These are phyloP conservation scores for Paramecium octaurelia DNA, from an alignment of 73 alveolate genomes.

Conservation along the genomic window DNA sequence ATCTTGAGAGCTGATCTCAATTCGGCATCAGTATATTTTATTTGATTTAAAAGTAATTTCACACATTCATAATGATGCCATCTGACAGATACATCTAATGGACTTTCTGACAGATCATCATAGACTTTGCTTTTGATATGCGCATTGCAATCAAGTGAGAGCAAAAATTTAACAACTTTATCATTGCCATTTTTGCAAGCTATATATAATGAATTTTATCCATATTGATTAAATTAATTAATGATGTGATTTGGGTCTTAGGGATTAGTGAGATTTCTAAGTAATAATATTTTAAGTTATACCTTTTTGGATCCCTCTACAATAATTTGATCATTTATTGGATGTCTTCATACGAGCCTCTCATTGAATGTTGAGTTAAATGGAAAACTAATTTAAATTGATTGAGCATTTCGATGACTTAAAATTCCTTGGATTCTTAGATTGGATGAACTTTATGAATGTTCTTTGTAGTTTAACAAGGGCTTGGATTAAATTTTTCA, in stretches of 20 bases:
- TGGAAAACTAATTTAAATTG: not conserved
- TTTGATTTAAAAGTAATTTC: not conserved
- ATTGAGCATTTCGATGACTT: not conserved
- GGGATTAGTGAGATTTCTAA: not conserved
- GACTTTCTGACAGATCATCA: not conserved
- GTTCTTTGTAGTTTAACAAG: not conserved
- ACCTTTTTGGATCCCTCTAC: not conserved
- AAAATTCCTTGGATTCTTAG: not conserved
- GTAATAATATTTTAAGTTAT: not conserved
- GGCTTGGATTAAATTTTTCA: not conserved
- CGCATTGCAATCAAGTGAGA: not conserved
- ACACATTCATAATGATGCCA: conserved; percentile 40
- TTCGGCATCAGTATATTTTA: not conserved
- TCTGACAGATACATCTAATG: conserved; percentile 20
- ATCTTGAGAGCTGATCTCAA: conserved; percentile 20
- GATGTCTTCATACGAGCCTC: not conserved
- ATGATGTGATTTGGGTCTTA: conserved; percentile 22
- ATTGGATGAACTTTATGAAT: conserved; percentile 4
- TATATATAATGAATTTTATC: conserved; percentile 2
- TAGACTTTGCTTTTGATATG: not conserved
- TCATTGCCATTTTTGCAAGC: conserved; percentile 19
- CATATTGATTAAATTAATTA: not conserved
- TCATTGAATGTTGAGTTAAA: not conserved
- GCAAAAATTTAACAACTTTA: not conserved
- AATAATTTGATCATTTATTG: not conserved